Base-by-base conservation (phyloP, 2,329 filamentous ascomycete species). In the Cercospora zeina region DNA sequence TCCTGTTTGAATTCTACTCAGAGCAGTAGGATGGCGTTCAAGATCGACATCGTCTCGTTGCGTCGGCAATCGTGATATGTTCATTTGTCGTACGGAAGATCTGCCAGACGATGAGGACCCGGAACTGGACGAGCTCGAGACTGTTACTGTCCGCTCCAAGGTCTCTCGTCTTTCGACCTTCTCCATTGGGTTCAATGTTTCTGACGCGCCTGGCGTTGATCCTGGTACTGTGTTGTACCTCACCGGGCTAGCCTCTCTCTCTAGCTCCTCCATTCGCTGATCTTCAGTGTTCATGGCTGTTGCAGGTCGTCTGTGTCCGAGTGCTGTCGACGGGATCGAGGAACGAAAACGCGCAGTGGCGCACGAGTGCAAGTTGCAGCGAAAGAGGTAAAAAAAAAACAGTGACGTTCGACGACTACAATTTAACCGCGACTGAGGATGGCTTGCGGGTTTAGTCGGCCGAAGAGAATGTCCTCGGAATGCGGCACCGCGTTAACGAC, bases 1-100 rank as follows among this genome's bases (percentile, higher is more conserved):
- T 30, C 85, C 83, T 3, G 89, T 91, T 21, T 88, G 83, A 66
- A 93, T 91, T 36, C 89, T 84, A 72, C 84, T 86, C 64, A 93
- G 78, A 57, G 84, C 87, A 13, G 88, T 90, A n/a, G 85, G 84
- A 67, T 90, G 84, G 62, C 87, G 81, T 74, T 90, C 88, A 42
- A 91, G 81, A 45, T 77, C 74, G n/a, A 65, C 65, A 9, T 74
- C 70, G 70, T 90, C 87, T 69, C 80, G 78, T 67, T 87, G 82
- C 2, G 88, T 90, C 4, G 85, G 81, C 16, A 86, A 73, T 59
- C 87, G 81, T 70, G 83, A 86, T 76, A 90, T 82, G 63, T 73
- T 75, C 54, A 77, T 79, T 62, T 80, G 77, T 65, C 75, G 70
- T 53, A 72, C 72, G 27, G 70, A 71, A 7, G 69, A 74, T 49